phyloP scores from a whole-genome alignment of 1,284 basidiomycete genomes.

The Crucibulum cyathiforme region DNA sequence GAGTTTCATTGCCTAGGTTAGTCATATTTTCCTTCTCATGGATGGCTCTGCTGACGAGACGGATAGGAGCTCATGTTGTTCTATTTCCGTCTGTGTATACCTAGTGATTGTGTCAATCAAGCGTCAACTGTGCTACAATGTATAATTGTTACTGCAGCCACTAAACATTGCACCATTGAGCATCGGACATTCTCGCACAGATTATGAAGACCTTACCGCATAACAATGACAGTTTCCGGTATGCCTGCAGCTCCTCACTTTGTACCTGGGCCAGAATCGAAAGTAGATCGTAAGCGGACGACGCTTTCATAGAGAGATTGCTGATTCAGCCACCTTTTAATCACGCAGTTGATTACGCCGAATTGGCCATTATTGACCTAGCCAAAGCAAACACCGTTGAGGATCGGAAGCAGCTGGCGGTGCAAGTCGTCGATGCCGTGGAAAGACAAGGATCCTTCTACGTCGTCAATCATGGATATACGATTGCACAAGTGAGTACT shows the following conservation, averaged over 20 bases:
- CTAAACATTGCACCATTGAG: no score
- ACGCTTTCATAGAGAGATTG: not conserved
- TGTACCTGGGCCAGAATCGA: conserved; percentile 36
- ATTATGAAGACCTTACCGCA: not conserved
- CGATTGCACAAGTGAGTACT: conserved; percentile 45
- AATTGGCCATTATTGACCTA: conserved; percentile 67
- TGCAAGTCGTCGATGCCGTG: conserved; percentile 60
- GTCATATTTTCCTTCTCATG: not conserved
- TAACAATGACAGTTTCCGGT: not conserved
- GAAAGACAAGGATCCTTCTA: conserved; percentile 64
- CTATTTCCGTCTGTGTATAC: no score
- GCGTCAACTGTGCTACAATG: no score
- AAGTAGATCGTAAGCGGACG: conserved; percentile 38
- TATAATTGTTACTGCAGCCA: no score
- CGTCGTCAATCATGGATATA: no score
- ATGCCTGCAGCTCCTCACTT: conserved; percentile 33
- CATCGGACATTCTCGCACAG: not conserved
- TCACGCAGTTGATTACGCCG: conserved; percentile 63
- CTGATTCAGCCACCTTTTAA: not conserved
- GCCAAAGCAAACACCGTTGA: conserved; percentile 53
- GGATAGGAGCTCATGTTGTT: no score
- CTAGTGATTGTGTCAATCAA: no score
- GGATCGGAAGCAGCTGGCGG: conserved; percentile 51
- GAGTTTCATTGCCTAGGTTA: not conserved
- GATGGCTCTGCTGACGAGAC: no score